Conservation (phyloP, 768 basidiomycete genomes). For the Pleurotus citrinopileatus region DNA sequence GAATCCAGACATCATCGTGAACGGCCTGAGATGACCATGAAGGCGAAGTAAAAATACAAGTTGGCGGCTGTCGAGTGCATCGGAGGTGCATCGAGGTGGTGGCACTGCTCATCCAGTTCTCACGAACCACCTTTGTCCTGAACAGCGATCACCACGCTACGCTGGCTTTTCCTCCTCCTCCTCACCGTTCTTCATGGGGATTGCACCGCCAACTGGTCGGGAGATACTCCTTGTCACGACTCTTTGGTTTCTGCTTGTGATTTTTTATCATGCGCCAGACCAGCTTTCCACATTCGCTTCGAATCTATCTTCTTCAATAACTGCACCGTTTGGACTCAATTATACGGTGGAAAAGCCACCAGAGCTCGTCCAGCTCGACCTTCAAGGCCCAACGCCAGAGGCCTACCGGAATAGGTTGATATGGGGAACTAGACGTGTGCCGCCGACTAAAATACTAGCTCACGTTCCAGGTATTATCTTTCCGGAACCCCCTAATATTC, state of each 20-base stretch:
- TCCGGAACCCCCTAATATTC: background rate
- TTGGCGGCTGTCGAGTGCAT: background rate
- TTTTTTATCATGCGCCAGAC: slow-evolving; percentile 10
- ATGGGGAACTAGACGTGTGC: slow-evolving; percentile 38
- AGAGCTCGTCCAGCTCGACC: slow-evolving; percentile 10
- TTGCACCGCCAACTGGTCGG: slow-evolving; percentile 35
- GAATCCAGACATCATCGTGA: background rate
- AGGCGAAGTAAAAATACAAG: background rate
- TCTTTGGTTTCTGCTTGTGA: slow-evolving; percentile 25
- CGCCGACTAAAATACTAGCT: slow-evolving; percentile 63
- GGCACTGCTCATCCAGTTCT: background rate
- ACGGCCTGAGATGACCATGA: no score
- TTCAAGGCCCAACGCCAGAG: background rate
- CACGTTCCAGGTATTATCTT: slow-evolving; percentile 67
- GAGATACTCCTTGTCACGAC: slow-evolving; percentile 40
- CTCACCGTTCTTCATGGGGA: slow-evolving; percentile 7
- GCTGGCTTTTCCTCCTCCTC: background rate
- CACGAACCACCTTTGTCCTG: background rate
- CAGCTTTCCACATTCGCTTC: slow-evolving; percentile 20
- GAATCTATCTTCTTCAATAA: slow-evolving; percentile 27
- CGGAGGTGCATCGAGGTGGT: background rate
- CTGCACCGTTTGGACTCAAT: slow-evolving; percentile 36
- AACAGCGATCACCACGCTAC: background rate
- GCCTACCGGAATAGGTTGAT: slow-evolving; percentile 27
- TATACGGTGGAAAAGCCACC: slow-evolving; percentile 3